These are phyloP conservation scores for Protea cynaroides DNA, from an alignment of 164 flowering plant genomes.

Conservation along the genomic window DNA sequence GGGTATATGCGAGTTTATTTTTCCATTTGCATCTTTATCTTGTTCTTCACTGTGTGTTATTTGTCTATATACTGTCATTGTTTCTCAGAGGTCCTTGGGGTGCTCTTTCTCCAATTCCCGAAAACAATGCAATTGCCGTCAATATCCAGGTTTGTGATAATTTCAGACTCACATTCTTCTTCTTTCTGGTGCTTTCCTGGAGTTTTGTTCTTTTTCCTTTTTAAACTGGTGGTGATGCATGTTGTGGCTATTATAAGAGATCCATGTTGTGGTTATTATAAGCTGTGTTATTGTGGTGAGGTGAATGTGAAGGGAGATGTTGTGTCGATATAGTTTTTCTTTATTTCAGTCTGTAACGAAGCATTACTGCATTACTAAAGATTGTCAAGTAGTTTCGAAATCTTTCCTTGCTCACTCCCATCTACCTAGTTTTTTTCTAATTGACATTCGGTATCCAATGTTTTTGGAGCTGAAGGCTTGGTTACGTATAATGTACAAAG, in stretches of 20 bases:
- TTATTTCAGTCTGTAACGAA: neutral
- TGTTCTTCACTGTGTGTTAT: neutral
- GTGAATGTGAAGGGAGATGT: neutral
- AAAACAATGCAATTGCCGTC: constrained; percentile 87
- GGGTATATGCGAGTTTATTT: neutral
- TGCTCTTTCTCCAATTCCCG: constrained; percentile 91
- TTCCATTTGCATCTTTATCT: constrained; percentile 1
- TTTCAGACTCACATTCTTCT: neutral
- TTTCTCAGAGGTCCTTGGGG: constrained; percentile 94
- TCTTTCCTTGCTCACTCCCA: too few species aligned
- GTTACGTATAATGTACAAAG: too few species aligned
- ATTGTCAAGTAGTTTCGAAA: too few species aligned
- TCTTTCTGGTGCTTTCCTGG: neutral
- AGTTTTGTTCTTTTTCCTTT: neutral
- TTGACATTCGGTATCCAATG: too few species aligned
- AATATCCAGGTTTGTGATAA: constrained; percentile 52
- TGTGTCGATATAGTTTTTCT: neutral
- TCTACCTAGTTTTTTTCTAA: too few species aligned
- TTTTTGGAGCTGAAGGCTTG: too few species aligned
- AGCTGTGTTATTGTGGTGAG: neutral
- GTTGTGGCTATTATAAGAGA: too few species aligned
- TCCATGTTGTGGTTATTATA: neutral
- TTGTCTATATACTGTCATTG: constrained; percentile 5
- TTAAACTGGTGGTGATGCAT: neutral
- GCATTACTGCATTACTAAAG: too few species aligned